Base-by-base conservation (phyloP, 2,329 filamentous ascomycete genomes). In the Fusarium sp. region DNA sequence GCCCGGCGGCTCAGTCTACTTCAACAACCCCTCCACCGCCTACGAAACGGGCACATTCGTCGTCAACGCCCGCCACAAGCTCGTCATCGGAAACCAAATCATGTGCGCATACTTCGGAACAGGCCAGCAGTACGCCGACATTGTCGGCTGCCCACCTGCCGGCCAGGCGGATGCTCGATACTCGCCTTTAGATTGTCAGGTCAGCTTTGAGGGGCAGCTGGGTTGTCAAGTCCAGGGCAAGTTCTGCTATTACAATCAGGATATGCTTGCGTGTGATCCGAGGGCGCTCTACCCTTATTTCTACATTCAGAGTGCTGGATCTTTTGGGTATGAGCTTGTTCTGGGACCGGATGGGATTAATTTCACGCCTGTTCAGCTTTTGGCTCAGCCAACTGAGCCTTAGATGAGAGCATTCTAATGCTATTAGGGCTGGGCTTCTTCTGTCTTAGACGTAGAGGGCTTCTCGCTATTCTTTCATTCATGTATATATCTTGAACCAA, bases 401-500 rank as follows among this genome's bases (percentile, higher is more conserved):
- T 51, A 51, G 28, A 11, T 34, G 4, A 11, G 47, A 32, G 22
- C 5, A 30, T 17, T 15, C 8, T 28, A 6, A 38, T 38, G 36
- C 36, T 0, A 15, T 17, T 15, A n/a, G 24, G 1, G 8, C 24
- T 20, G 24, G 22, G 41, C 9, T n/a, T 17, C 7, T n/a, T 8
- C 9, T 18, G 4, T 6, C 13, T 4, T 20, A 9, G 24, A 20
- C 8, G 8, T 2, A 13, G 17, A 45, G 5, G 7, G 6, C 24
- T 26, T 18, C 42, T 45, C 17, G 17, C 17, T 2, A 26, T 14
- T 14, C 5, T 47, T 47, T 20, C 5, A 47, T 28, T 28, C 24
- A 20, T 10, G 26, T 28, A 47, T 4, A 22, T 28, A 20, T 28
- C 8, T 47, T 47, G 0, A 28, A 22, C 4, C 5, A 22, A 20